Evolutionary conservation across 2,329 filamentous ascomycete genomes (phyloP).

Genomic region (Ophiocordyceps polyrhachis-furcata): DNA sequence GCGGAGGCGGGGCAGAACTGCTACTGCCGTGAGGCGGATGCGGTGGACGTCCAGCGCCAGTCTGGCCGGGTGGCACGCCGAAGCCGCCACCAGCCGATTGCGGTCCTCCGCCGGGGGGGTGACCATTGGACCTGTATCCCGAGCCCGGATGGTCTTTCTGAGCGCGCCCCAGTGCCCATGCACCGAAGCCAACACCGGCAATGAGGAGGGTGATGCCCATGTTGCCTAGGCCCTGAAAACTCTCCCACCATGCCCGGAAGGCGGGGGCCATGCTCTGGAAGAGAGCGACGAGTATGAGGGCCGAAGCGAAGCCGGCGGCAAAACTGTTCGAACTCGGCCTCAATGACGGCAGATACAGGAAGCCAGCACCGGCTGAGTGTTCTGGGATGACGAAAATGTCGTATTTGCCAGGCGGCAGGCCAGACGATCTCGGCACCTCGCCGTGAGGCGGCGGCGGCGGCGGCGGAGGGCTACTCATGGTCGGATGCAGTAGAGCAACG

Average conservation of each 20-base stretch:
- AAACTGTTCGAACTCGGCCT: constrained; percentile 80
- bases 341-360: constrained; percentile 84
- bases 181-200: constrained; percentile 53
- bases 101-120: constrained; percentile 4
- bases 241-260: constrained; percentile 52
- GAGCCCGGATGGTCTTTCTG: constrained; percentile 13
- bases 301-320: constrained; percentile 65
- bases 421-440: constrained; percentile 48
- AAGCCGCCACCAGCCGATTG: constrained; percentile 10
- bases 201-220: constrained; percentile 55
- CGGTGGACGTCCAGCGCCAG: constrained; percentile 13
- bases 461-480: constrained; percentile 30
- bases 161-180: constrained; percentile 42
- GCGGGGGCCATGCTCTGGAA: constrained; percentile 57
- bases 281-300: constrained; percentile 53
- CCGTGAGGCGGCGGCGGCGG: constrained; percentile 79
- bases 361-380: constrained; percentile 73
- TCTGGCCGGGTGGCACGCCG: constrained; percentile 13
- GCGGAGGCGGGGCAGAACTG: constrained; percentile 2
- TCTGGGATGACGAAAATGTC: constrained; percentile 95
- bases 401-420: constrained; percentile 75
- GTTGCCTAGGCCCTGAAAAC: constrained; percentile 52
- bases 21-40: constrained; percentile 10
- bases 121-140: constrained; percentile 7
- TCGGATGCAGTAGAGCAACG: constrained; percentile 3